phyloP scores from a whole-genome alignment of 2,329 filamentous ascomycete genomes.

The Claviceps quebecensis region DNA sequence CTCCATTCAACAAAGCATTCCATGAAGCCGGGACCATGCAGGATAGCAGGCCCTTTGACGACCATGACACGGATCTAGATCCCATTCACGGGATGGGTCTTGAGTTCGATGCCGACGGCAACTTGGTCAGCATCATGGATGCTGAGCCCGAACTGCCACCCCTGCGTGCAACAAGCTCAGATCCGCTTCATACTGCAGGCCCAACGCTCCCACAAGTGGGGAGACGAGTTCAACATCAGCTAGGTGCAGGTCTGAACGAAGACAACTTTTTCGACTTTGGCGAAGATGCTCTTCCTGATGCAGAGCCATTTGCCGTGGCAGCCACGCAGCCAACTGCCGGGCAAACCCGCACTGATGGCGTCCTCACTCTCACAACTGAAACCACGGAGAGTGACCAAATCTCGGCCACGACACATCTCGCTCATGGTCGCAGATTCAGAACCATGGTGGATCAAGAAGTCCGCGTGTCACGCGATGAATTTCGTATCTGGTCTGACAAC shows the following conservation, averaged over 20 bases:
- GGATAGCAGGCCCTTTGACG: slow-evolving; percentile 20
- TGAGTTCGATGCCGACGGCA: slow-evolving; percentile 37
- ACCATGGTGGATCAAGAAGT: slow-evolving; percentile 19
- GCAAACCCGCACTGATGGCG: slow-evolving; percentile 7
- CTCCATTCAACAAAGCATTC: slow-evolving; percentile 14
- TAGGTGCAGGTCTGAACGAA: background rate
- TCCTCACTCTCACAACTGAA: slow-evolving; percentile 10
- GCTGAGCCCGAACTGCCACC: slow-evolving; percentile 30
- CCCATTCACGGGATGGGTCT: slow-evolving; percentile 28
- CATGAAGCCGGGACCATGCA: slow-evolving; percentile 9
- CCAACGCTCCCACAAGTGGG: background rate
- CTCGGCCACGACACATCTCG: slow-evolving; percentile 10
- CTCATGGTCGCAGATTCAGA: slow-evolving; percentile 14
- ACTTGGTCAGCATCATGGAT: slow-evolving; percentile 28
- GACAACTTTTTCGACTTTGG: slow-evolving; percentile 20
- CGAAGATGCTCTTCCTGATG: slow-evolving; percentile 25
- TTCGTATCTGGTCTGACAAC: slow-evolving; percentile 26
- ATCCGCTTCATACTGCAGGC: slow-evolving; percentile 1
- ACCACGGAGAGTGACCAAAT: slow-evolving; percentile 11
- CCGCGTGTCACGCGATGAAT: slow-evolving; percentile 21
- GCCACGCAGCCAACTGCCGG: slow-evolving; percentile 6
- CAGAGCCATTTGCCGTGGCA: slow-evolving; percentile 18
- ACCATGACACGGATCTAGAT: slow-evolving; percentile 25
- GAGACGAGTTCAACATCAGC: background rate
- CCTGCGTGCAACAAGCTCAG: slow-evolving; percentile 11